Percentiles rank a stretch among this genome's conserved stretches.
Evolutionary conservation across 225 moss, liverwort and hornwort genomes (phyloP).

Genomic region (Ulota crispa): DNA sequence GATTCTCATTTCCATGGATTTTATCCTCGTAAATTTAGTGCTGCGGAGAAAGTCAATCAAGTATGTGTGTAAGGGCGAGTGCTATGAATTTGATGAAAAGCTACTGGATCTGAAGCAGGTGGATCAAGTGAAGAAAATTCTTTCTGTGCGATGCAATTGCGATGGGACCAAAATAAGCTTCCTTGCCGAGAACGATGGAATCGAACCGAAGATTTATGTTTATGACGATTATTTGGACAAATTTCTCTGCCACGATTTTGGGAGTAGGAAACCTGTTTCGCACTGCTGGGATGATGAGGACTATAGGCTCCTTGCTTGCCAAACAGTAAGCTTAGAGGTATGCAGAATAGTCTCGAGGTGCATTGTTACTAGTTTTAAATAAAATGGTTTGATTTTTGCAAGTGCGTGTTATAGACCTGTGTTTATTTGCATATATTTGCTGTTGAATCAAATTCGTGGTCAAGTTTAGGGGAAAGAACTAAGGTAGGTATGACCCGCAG

Average conservation of each 20-base stretch:
- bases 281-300: constrained; percentile 91
- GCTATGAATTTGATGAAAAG: neutral
- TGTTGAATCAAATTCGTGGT: neutral
- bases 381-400: neutral
- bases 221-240: constrained; percentile 79
- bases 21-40: neutral
- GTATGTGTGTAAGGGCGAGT: neutral
- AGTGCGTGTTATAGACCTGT: neutral
- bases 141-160: constrained; percentile 64
- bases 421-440: neutral
- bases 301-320: constrained; percentile 73
- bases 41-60: neutral
- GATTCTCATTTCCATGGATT: neutral
- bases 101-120: constrained; percentile 31
- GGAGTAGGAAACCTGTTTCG: constrained; percentile 55
- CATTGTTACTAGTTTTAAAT: neutral
- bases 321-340: constrained; percentile 54
- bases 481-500: constrained; percentile 16
- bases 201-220: constrained; percentile 48
- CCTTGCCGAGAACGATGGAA: constrained; percentile 37
- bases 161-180: constrained; percentile 85
- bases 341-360: neutral
- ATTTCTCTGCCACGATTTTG: constrained; percentile 65
- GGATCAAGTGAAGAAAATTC: constrained; percentile 46
- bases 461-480: neutral